Base-by-base conservation (phyloP, 345 rosid species). In the Eucalyptus brandiana region DNA sequence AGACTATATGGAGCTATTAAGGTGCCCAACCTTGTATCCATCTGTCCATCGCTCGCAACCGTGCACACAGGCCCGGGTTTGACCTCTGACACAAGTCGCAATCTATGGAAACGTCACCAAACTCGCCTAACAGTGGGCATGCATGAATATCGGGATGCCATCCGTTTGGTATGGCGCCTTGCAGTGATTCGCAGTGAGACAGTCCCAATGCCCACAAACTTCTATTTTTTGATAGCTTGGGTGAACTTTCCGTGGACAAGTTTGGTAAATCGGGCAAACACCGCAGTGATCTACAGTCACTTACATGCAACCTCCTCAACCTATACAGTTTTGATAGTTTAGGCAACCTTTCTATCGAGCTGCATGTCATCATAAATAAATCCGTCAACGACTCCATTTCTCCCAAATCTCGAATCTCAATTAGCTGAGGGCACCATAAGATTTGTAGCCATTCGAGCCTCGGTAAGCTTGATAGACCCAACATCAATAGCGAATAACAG, bases 1-100 rank as follows among this genome's bases (percentile, higher is more conserved):
- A 49, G 17, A 48, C 0, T 1, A 49, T 49, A 49, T 14, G 51
- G 51, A 49, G 49, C 47, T 47, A 0, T 47, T 47, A 47, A 47
- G 4, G 2, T 47, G 13, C n/a, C n/a, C n/a, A n/a, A n/a, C n/a
- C n/a, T n/a, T n/a, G n/a, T n/a, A n/a, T n/a, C 48, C 49, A 47
- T 47, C 49, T 47, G 0, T 0, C 0, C 49, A 48, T 48, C 4
- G 50, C 17, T 49, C 3, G 0, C 51, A 5, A 15, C 18, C 0
- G 0, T 49, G 18, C 18, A 5, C 1, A 0, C 5, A 5, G 51
- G 19, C 53, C 3, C 3, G 53, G 53, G 53, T 50, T 16, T 50
- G 8, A 6, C 1, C 1, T 0, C 3, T 0, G 7, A 50, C 53
- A 16, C 19, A 2, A 2, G 1, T 2, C 3, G 19, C 53, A 50